phyloP scores from a whole-genome alignment of 108 stramenopile species.

The Skeletonema tropicum region DNA sequence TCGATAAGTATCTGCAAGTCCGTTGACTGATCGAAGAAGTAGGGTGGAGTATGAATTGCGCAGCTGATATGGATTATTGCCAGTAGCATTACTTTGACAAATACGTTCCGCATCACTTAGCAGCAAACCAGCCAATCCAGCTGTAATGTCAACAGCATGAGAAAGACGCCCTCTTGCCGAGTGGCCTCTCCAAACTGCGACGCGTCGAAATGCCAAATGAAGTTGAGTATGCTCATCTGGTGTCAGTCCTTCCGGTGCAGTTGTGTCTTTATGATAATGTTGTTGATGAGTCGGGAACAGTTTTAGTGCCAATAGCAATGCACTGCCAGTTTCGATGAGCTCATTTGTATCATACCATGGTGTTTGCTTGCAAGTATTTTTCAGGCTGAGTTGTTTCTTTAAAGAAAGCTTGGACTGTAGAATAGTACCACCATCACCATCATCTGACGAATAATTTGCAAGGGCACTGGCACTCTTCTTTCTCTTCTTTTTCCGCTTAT shows the following conservation, averaged over 20 bases:
- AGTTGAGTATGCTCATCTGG: constrained; percentile 27
- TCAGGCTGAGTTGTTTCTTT: constrained; percentile 29
- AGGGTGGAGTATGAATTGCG: constrained; percentile 73
- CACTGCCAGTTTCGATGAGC: constrained; percentile 23
- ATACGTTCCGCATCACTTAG: constrained; percentile 54
- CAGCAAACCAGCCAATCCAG: constrained; percentile 62
- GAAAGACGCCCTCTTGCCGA: constrained; percentile 53
- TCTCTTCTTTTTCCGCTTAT: constrained; percentile 41
- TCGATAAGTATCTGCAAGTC: constrained; percentile 72
- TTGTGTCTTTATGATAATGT: neutral
- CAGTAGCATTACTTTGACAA: constrained; percentile 5
- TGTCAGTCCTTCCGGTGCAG: constrained; percentile 14
- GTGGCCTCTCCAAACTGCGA: constrained; percentile 71
- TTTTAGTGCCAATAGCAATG: constrained; percentile 32
- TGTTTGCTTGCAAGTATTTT: constrained; percentile 28
- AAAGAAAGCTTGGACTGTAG: constrained; percentile 30
- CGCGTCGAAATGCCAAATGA: constrained; percentile 54
- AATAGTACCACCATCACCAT: neutral
- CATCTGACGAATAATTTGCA: constrained; percentile 62
- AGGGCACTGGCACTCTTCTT: constrained; percentile 54
- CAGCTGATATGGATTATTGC: constrained; percentile 45
- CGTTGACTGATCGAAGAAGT: constrained; percentile 83
- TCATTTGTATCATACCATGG: constrained; percentile 53
- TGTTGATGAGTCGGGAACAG: constrained; percentile 31
- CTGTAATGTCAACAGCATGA: constrained; percentile 78